Evolutionary conservation across 2,329 filamentous ascomycete species (phyloP).

Genomic region (Scedosporium boydii): DNA sequence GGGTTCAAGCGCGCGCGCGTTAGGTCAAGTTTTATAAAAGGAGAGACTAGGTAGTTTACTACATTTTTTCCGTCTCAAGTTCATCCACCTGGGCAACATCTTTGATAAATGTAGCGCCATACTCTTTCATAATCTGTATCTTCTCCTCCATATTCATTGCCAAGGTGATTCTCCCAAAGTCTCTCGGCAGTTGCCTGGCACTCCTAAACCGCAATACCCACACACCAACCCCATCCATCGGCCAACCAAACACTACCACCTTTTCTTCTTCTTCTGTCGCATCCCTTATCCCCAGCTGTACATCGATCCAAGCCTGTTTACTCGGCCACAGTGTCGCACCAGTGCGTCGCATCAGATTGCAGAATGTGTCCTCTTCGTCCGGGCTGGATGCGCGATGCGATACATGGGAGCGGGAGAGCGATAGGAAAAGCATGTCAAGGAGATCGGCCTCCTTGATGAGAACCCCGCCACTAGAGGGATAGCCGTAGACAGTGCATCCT

Average conservation of each 20-base stretch:
- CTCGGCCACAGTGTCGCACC: background rate
- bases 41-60: background rate
- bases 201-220: background rate
- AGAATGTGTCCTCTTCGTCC: background rate
- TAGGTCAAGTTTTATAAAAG: background rate
- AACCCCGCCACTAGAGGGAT: background rate
- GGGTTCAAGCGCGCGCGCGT: too few species aligned
- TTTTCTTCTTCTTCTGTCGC: background rate
- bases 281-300: background rate
- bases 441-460: background rate
- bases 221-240: background rate
- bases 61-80: background rate
- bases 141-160: background rate
- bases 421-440: background rate
- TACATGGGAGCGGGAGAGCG: background rate
- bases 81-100: background rate
- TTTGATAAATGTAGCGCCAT: background rate
- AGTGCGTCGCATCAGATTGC: background rate
- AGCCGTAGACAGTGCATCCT: background rate
- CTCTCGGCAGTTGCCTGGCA: background rate
- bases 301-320: background rate
- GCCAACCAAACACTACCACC: background rate
- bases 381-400: background rate
- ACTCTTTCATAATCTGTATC: background rate
- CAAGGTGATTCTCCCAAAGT: background rate